Evolutionary conservation across 1,284 basidiomycete species (phyloP).

Genomic region (Rhodofomes roseus): DNA sequence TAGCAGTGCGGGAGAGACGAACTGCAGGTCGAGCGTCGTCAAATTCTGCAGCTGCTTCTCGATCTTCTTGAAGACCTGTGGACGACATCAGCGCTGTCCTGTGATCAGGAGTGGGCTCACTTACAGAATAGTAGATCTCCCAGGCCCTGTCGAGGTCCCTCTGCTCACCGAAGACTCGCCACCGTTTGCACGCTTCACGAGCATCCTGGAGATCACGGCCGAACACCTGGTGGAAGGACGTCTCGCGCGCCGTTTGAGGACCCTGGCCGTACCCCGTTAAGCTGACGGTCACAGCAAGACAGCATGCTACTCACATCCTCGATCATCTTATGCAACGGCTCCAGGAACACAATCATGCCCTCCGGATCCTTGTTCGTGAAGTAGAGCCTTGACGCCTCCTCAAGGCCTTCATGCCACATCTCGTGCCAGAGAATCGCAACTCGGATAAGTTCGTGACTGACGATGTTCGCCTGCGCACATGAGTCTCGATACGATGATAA

Average conservation of each 20-base stretch:
- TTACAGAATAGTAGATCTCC: conserved; percentile 94
- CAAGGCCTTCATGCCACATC: conserved; percentile 97
- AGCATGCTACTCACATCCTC: conserved; percentile 64
- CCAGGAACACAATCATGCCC: conserved; percentile 94
- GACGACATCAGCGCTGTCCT: background rate
- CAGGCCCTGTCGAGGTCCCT: conserved; percentile 97
- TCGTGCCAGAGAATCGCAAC: conserved; percentile 99
- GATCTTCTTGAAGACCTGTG: conserved; percentile 92
- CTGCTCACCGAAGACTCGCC: conserved; percentile 84
- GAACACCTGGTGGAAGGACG: conserved; percentile 93
- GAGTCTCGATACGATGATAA: background rate
- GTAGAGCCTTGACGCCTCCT: conserved; percentile 96
- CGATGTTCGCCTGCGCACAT: conserved; percentile 67
- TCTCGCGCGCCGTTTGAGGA: conserved; percentile 92
- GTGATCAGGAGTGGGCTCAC: conserved; percentile 13
- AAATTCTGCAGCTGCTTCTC: conserved; percentile 92
- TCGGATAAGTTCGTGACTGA: conserved; percentile 94
- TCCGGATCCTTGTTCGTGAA: conserved; percentile 99
- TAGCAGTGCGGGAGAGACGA: conserved; percentile 92
- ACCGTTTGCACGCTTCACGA: conserved; percentile 88
- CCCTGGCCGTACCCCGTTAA: conserved; percentile 50
- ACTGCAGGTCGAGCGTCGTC: conserved; percentile 93
- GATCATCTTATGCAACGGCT: conserved; percentile 92
- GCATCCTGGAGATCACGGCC: conserved; percentile 93
- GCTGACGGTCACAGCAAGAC: background rate